Evolutionary conservation across 768 basidiomycete species (phyloP).

Genomic region (Boletellus ananas): DNA sequence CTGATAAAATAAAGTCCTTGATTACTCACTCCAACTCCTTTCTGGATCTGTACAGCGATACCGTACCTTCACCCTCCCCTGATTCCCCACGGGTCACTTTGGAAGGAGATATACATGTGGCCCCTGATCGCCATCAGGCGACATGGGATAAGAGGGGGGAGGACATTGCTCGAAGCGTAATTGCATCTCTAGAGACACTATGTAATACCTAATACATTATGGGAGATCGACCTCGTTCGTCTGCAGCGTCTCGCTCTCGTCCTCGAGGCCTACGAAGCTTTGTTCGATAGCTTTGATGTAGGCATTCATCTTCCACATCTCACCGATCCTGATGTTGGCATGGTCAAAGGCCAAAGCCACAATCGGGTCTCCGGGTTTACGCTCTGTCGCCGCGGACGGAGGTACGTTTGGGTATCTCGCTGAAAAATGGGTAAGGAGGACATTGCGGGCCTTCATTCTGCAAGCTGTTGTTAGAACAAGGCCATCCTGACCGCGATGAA

Average conservation of each 20-base stretch:
- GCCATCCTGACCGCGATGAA: not conserved
- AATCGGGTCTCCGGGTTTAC: constrained; percentile 35
- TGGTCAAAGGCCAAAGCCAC: constrained; percentile 83
- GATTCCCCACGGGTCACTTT: constrained; percentile 5
- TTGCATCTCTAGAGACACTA: constrained; percentile 47
- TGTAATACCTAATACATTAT: constrained; percentile 8
- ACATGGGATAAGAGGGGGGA: constrained; percentile 35
- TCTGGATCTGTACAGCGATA: constrained; percentile 38
- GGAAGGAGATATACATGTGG: constrained; percentile 5
- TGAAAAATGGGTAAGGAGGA: constrained; percentile 95
- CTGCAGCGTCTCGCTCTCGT: constrained; percentile 33
- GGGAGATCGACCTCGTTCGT: constrained; percentile 19
- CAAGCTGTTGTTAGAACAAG: not conserved
- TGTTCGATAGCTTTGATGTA: constrained; percentile 72
- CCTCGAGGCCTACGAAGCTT: constrained; percentile 51
- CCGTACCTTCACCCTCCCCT: constrained; percentile 25
- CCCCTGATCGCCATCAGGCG: constrained; percentile 3
- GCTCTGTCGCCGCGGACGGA: constrained; percentile 31
- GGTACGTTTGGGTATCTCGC: constrained; percentile 90
- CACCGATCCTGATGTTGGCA: constrained; percentile 62
- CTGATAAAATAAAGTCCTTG: constrained; percentile 31
- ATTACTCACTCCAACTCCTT: constrained; percentile 39
- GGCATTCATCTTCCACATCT: constrained; percentile 82
- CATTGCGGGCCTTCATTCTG: constrained; percentile 82
- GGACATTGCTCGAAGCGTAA: constrained; percentile 45